These are phyloP conservation scores for Fusarium nelsonii DNA, from an alignment of 2,329 filamentous ascomycete species.

Conservation along the genomic window DNA sequence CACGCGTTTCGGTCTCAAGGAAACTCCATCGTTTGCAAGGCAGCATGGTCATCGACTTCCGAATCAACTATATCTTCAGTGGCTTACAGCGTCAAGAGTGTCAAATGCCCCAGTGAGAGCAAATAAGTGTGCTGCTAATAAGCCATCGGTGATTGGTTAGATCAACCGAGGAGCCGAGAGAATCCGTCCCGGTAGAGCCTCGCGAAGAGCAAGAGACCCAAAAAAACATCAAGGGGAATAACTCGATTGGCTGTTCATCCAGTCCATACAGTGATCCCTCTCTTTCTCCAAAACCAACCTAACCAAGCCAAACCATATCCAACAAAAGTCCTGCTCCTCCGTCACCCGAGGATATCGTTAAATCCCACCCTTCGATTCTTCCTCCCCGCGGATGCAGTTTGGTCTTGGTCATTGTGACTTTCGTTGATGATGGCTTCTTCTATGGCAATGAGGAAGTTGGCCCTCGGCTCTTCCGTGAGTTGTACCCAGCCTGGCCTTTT, in stretches of 20 bases:
- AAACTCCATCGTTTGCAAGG: slow-evolving; percentile 6
- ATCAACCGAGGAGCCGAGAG: slow-evolving; percentile 54
- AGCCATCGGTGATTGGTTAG: slow-evolving; percentile 51
- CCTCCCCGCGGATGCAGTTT: slow-evolving; percentile 51
- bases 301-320: slow-evolving; percentile 27
- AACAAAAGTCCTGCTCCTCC: slow-evolving; percentile 47
- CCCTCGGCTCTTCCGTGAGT: slow-evolving; percentile 68
- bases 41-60: slow-evolving; percentile 26
- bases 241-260: slow-evolving; percentile 41
- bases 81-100: slow-evolving; percentile 27
- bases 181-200: slow-evolving; percentile 48
- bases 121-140: slow-evolving; percentile 46
- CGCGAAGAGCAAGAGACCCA: slow-evolving; percentile 39
- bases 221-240: slow-evolving; percentile 46
- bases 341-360: slow-evolving; percentile 42
- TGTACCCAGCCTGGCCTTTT: slow-evolving; percentile 31
- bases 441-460: slow-evolving; percentile 73
- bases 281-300: slow-evolving; percentile 27
- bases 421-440: slow-evolving; percentile 68
- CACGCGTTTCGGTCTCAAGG: slow-evolving; percentile 3
- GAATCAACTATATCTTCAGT: slow-evolving; percentile 32
- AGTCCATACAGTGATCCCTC: slow-evolving; percentile 15
- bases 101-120: slow-evolving; percentile 12
- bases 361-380: slow-evolving; percentile 44
- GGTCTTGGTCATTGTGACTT: slow-evolving; percentile 45